These are phyloP conservation scores for Leccinum pseudoinsigne DNA, from an alignment of 1,284 basidiomycete genomes.

Conservation along the genomic window DNA sequence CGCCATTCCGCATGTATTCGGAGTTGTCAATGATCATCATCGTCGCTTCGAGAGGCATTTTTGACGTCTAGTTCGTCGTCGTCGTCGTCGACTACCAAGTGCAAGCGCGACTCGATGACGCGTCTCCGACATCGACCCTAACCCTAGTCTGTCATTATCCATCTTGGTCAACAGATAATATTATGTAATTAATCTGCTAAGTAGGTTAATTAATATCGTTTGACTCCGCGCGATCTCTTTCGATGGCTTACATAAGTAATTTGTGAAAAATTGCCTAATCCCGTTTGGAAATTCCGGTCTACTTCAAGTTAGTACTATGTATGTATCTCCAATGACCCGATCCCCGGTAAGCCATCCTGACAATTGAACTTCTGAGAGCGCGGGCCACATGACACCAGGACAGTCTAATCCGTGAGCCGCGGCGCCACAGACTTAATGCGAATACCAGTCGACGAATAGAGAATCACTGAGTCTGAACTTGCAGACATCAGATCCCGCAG, in stretches of 20 bases:
- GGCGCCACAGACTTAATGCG: background rate
- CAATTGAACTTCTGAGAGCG: background rate
- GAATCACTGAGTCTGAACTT: background rate
- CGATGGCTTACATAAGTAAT: background rate
- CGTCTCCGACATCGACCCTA: conserved; percentile 19
- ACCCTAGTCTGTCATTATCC: conserved; percentile 14
- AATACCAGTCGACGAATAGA: background rate
- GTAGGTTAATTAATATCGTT: too few relatives aligned
- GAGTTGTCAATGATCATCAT: conserved; percentile 95
- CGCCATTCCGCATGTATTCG: conserved; percentile 96
- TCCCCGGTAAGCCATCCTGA: background rate
- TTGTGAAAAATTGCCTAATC: background rate
- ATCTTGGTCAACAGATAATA: background rate
- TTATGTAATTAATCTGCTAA: background rate
- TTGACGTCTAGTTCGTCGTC: conserved; percentile 30
- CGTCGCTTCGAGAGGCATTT: conserved; percentile 92
- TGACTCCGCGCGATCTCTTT: too few relatives aligned
- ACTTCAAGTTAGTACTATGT: too few relatives aligned
- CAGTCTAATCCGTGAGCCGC: background rate
- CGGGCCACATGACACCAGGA: background rate
- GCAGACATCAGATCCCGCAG: background rate
- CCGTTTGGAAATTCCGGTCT: too few relatives aligned
- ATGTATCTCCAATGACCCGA: background rate
- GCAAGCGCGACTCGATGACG: conserved; percentile 19
- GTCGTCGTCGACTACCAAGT: conserved; percentile 22